phyloP scores from a whole-genome alignment of 257 asterid genomes.

The Salvia miltiorrhiza region DNA sequence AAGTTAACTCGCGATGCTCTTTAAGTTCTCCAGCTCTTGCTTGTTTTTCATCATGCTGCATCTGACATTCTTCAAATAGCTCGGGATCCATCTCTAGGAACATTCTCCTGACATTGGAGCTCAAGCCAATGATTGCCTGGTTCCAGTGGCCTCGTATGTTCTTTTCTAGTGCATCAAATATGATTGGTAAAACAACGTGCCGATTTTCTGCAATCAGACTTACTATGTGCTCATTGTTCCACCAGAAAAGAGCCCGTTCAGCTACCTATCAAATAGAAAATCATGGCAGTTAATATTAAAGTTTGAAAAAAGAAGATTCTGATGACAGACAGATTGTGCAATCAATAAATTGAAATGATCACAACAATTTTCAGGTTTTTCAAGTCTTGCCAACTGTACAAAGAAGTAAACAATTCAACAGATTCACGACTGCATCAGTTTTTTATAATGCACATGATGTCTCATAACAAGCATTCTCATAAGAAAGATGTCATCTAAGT shows the following conservation, averaged over 20 bases:
- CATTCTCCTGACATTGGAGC: constrained; percentile 76
- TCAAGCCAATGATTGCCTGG: constrained; percentile 76
- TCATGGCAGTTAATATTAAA: background rate
- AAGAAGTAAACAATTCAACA: background rate
- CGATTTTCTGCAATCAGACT: constrained; percentile 74
- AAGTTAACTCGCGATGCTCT: constrained; percentile 50
- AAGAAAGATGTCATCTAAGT: background rate
- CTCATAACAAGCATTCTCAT: background rate
- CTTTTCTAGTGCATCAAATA: constrained; percentile 70
- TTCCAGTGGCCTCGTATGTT: constrained; percentile 82
- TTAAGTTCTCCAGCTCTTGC: constrained; percentile 48
- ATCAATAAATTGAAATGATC: background rate
- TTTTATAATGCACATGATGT: background rate
- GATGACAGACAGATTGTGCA: background rate
- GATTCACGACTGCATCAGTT: background rate
- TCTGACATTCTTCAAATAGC: constrained; percentile 74
- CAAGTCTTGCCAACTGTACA: background rate
- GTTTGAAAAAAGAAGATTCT: background rate
- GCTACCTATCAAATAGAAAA: constrained; percentile 62
- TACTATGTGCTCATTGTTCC: constrained; percentile 93
- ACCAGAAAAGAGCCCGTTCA: constrained; percentile 87
- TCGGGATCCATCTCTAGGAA: constrained; percentile 81
- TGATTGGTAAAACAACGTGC: constrained; percentile 63
- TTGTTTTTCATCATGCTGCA: constrained; percentile 53
- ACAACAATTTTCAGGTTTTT: background rate